Evolutionary conservation across 257 asterid genomes (phyloP).

Genomic region (Jacaranda mimosifolia): DNA sequence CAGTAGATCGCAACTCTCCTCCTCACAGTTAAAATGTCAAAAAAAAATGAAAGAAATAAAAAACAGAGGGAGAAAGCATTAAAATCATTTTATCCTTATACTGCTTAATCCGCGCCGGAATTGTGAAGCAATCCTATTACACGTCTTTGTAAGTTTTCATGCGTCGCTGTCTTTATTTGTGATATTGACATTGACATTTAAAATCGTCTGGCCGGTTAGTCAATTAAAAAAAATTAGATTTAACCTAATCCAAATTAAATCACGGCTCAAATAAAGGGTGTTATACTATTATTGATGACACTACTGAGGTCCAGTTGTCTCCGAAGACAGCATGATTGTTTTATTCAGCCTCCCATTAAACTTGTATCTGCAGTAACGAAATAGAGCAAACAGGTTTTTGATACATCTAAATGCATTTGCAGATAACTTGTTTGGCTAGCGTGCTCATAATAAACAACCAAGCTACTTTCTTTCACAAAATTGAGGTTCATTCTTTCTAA

Average conservation of each 20-base stretch:
- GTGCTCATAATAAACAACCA: background rate
- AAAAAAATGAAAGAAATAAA: background rate
- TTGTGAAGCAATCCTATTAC: slow-evolving; percentile 16
- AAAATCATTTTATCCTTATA: background rate
- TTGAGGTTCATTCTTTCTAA: slow-evolving; percentile 7
- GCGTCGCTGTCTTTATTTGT: slow-evolving; percentile 25
- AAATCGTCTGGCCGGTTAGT: background rate
- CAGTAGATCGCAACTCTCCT: background rate
- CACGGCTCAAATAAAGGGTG: slow-evolving; percentile 29
- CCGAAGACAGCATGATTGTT: slow-evolving; percentile 17
- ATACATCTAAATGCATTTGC: background rate
- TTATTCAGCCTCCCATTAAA: background rate
- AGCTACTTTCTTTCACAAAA: background rate
- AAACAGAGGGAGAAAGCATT: background rate
- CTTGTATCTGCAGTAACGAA: background rate
- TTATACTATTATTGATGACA: background rate
- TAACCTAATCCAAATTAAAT: slow-evolving; percentile 19
- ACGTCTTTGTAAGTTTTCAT: slow-evolving; percentile 31
- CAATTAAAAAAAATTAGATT: background rate
- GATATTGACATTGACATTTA: slow-evolving; percentile 3
- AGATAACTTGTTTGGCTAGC: slow-evolving; percentile 8
- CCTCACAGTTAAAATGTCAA: background rate
- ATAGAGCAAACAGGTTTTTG: background rate
- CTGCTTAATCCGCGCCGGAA: background rate
- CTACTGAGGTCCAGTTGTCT: slow-evolving; percentile 4